These are phyloP conservation scores for Amylocarpus encephaloides DNA, from an alignment of 2,329 filamentous ascomycete species.

Conservation along the genomic window DNA sequence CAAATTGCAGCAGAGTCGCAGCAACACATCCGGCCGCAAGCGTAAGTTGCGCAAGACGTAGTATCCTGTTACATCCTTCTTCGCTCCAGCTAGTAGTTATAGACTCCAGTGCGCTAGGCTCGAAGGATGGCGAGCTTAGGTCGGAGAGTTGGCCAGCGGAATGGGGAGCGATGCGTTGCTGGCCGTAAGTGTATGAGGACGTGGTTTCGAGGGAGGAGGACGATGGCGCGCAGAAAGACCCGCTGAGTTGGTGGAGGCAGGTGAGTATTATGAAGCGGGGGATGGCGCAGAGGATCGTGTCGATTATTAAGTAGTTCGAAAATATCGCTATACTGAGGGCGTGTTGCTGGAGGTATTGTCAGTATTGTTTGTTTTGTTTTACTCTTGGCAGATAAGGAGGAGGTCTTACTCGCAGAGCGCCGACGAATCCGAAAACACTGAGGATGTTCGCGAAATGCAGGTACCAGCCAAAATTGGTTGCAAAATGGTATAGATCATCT, in stretches of 20 bases:
- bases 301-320: conserved; percentile 30
- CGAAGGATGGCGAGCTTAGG: background rate
- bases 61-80: conserved; percentile 17
- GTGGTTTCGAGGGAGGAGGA: background rate
- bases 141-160: background rate
- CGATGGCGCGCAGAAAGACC: background rate
- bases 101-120: background rate
- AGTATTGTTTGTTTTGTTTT: background rate
- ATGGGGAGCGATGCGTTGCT: background rate
- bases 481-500: conserved; percentile 30
- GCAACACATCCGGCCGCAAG: conserved; percentile 21
- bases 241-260: conserved; percentile 11
- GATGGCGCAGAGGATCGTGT: conserved; percentile 26
- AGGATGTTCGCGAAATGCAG: conserved; percentile 35
- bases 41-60: conserved; percentile 20
- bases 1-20: conserved; percentile 24
- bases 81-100: conserved; percentile 4
- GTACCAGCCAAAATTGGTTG: conserved; percentile 33
- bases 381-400: background rate
- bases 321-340: conserved; percentile 26
- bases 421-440: conserved; percentile 37
- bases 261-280: conserved; percentile 27
- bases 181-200: background rate
- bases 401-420: conserved; percentile 36
- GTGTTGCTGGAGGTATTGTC: conserved; percentile 23